Evolutionary conservation across 2,329 filamentous ascomycete genomes (phyloP).

Genomic region (Curvularia lunata): DNA sequence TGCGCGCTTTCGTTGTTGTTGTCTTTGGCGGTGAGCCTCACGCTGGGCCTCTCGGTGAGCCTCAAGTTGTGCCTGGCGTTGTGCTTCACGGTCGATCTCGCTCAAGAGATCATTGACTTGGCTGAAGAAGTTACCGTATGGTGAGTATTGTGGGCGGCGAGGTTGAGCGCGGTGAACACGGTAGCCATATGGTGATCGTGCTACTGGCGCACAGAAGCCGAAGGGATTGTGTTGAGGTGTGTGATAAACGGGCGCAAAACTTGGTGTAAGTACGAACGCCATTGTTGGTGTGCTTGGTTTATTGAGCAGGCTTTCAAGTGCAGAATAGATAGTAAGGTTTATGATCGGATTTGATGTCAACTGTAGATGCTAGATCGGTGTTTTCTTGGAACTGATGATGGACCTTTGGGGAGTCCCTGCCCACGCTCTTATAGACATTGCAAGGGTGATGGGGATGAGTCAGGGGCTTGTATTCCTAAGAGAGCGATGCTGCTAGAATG

Average conservation of each 20-base stretch:
- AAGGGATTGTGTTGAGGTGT: conserved; percentile 39
- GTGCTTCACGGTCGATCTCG: conserved; percentile 39
- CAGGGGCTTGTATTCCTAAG: conserved; percentile 40
- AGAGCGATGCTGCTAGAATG: conserved; percentile 37
- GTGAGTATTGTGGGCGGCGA: conserved; percentile 30
- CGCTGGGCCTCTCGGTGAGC: conserved; percentile 37
- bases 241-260: conserved; percentile 41
- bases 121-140: conserved; percentile 42
- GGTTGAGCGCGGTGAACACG: conserved; percentile 26
- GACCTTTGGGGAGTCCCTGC: conserved; percentile 15
- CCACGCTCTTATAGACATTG: conserved; percentile 44
- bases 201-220: conserved; percentile 31
- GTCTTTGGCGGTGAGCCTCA: conserved; percentile 23
- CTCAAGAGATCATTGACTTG: conserved; percentile 43
- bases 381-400: conserved; percentile 39
- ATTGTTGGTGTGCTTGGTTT: conserved; percentile 27
- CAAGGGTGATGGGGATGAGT: conserved; percentile 38
- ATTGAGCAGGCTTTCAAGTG: conserved; percentile 4
- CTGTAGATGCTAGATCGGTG: conserved; percentile 30
- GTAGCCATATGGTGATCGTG: conserved; percentile 29
- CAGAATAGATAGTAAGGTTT: conserved; percentile 14
- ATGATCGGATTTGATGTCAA: conserved; percentile 25
- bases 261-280: conserved; percentile 45
- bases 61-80: conserved; percentile 33
- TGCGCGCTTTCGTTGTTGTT: conserved; percentile 41